Base-by-base conservation (phyloP, 495 filamentous ascomycete species). In the Tetracladium marchalianum region DNA sequence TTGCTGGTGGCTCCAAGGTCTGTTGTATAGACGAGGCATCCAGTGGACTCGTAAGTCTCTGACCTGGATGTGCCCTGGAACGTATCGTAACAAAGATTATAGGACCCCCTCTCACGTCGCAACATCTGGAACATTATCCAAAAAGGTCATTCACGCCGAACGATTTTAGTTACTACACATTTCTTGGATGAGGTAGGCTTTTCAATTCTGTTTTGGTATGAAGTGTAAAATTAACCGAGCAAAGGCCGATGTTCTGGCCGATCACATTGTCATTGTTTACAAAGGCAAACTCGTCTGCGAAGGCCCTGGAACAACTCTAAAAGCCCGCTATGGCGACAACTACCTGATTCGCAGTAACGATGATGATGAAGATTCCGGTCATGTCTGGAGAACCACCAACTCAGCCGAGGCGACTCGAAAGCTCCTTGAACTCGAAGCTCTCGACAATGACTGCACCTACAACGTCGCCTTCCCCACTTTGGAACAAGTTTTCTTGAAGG, bases 1-100 rank as follows among this genome's bases (percentile, higher is more conserved):
- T 87, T 9, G 82, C 84, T 70, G 83, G 83, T 12, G 82, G 85
- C 49, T 83, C 83, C 2, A 71, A 75, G 18, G 81, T 87, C 0
- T 64, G 86, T 3, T 66, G 86, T 3, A 73, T 88, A 11, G 84
- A 87, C 58, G 80, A 85, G 54, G 82, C 81, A 0, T 55, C 53
- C 2, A 51, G 48, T 39, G 53, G 53, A 39, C 18, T 47, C 44
- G 35, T 54, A 55, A 8, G 65, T 70, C 13, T 32, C 11, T 17
- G 35, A 19, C 4, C 18, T 11, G 8, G 22, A 4, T 13, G 5
- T 5, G n/a, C 13, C 13, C 6, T 7, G 16, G 7, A 8, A n/a
- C 11, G 4, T 5, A 24, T 35, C 5, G 15, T 44, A 37, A 44
- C 16, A 13, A 19, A 27, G 3, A 13, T 6, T 4, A 6, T 27